phyloP scores from a whole-genome alignment of 2,329 filamentous ascomycete species.

The Cordyceps pruinosa region DNA sequence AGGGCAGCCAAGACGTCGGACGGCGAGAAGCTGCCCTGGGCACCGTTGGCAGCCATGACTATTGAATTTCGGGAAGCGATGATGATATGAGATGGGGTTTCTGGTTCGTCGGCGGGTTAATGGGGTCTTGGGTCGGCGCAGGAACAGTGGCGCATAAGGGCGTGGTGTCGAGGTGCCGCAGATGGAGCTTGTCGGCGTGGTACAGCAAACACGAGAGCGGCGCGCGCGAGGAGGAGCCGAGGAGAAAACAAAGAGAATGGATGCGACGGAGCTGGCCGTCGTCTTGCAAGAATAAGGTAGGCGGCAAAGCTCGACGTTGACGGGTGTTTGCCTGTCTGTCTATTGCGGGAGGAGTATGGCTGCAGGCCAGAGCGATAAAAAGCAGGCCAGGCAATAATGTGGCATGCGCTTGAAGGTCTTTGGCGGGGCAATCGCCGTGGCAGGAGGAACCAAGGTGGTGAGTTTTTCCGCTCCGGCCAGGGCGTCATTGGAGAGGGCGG shows the following conservation, averaged over 20 bases:
- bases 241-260: not conserved
- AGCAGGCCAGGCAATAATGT: constrained; percentile 15
- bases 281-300: not conserved
- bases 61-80: not conserved
- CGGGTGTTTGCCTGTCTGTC: no score
- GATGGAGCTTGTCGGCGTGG: not conserved
- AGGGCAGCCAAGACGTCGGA: constrained; percentile 74
- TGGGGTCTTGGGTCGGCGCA: not conserved
- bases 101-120: not conserved
- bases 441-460: constrained; percentile 14
- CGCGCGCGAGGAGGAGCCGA: no score
- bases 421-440: constrained; percentile 26
- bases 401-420: constrained; percentile 15
- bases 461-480: constrained; percentile 26
- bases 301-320: not conserved
- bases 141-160: constrained; percentile 1
- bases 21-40: constrained; percentile 68
- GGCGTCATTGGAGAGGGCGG: not conserved
- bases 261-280: constrained; percentile 1
- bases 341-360: constrained; percentile 1
- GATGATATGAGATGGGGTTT: not conserved
- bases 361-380: constrained; percentile 20
- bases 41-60: constrained; percentile 60
- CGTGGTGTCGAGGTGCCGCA: not conserved
- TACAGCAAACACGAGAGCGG: not conserved